Base-by-base conservation (phyloP, 768 basidiomycete species). In the Punctularia strigosozonata region DNA sequence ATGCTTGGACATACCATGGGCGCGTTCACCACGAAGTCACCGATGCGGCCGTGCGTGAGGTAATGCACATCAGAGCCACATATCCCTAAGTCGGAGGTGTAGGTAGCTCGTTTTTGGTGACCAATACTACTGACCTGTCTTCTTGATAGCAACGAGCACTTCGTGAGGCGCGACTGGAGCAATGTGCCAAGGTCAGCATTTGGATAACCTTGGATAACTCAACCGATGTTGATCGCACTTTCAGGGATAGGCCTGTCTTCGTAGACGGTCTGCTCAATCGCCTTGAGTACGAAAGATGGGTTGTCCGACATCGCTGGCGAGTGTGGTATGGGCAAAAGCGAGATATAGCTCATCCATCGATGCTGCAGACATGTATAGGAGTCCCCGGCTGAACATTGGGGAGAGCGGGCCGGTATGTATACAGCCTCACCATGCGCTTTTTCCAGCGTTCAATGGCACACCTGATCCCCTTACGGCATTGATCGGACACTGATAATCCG, bases 61-160 rank as follows among this genome's bases (percentile, higher is more conserved):
- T 80, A 91, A 52, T 88, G 85, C 61, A 83, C 83, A 69, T 94
- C 89, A 42, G 86, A 89, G 25, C 89, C 89, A 54, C 88, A 92
- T 46, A 92, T 91, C 37, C 89, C 89, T 86, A 45, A 18, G 32
- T 8, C 12, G 13, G 20, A 8, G 20, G 26, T 15, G 15, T 15
- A 8, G 26, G 8, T 28, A 28, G 26, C 8, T 28, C 26, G 26
- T 28, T 8, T 15, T 28, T 8, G n/a, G n/a, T n/a, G n/a, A n/a
- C 10, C 28, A 30, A 15, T 10, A 30, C 12, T 8, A 34, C 33
- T 12, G 13, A 79, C 87, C 90, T 14, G 91, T 94, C 64, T 91
- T 91, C 64, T 88, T 90, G 30, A 97, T 82, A 49, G 83, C 68
- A 24, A 98, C 76, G 17, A 97, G 75, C 30, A 90, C 88, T 46